Evolutionary conservation across 2,329 filamentous ascomycete genomes (phyloP).

Genomic region (Exophiala viscosa): DNA sequence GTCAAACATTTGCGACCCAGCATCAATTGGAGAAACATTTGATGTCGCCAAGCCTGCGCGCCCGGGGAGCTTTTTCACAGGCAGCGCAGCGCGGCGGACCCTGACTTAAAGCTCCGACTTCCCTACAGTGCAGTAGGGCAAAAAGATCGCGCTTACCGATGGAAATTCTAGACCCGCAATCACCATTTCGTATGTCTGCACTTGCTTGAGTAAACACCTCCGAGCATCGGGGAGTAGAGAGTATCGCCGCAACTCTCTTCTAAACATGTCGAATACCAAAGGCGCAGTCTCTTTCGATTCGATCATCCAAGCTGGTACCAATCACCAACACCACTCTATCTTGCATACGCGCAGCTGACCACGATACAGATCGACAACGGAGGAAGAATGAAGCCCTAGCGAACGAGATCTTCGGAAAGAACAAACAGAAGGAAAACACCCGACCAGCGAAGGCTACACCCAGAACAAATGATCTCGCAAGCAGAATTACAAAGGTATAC

Average conservation of each 20-base stretch:
- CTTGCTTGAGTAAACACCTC: no score
- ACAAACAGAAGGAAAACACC: conserved; percentile 44
- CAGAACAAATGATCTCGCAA: conserved; percentile 50
- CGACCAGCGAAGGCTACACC: conserved; percentile 40
- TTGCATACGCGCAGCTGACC: conserved; percentile 10
- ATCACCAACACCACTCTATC: conserved; percentile 20
- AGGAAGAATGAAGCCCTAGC: conserved; percentile 56
- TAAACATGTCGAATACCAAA: conserved; percentile 37
- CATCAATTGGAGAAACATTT: no score
- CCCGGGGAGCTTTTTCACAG: no score
- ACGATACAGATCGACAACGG: conserved; percentile 47
- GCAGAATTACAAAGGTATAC: conserved; percentile 56
- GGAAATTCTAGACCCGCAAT: background rate
- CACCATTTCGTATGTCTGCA: background rate
- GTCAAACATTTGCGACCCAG: no score
- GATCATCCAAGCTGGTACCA: conserved; percentile 49
- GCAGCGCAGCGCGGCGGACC: no score
- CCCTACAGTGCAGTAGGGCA: background rate
- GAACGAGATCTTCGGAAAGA: conserved; percentile 56
- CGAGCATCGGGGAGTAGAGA: background rate
- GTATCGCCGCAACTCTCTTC: background rate
- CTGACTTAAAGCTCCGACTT: no score
- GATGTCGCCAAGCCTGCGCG: no score
- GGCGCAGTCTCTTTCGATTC: conserved; percentile 46
- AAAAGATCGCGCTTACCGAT: background rate